Conservation (phyloP, 1,284 basidiomycete species). For the Moniliophthora roreri region DNA sequence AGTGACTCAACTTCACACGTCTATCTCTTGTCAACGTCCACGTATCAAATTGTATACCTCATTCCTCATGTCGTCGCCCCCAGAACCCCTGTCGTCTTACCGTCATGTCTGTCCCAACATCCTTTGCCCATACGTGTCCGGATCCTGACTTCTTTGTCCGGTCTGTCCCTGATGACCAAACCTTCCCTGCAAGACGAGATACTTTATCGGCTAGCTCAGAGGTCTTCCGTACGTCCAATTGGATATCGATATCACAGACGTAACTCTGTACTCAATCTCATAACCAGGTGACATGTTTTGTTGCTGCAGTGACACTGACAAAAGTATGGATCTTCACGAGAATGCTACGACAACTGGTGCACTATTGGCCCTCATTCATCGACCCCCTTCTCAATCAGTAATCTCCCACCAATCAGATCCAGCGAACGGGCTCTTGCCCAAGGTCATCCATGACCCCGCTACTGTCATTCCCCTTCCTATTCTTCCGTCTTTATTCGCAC, state of each 20-base stretch:
- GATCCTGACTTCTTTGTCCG: slow-evolving; percentile 52
- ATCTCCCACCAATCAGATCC: slow-evolving; percentile 17
- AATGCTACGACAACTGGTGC: slow-evolving; percentile 40
- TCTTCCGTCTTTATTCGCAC: slow-evolving; percentile 47
- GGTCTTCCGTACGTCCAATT: slow-evolving; percentile 51
- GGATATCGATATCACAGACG: slow-evolving; percentile 9
- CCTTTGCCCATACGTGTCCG: slow-evolving; percentile 25
- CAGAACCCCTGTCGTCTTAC: slow-evolving; percentile 16
- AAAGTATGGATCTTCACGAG: slow-evolving; percentile 53
- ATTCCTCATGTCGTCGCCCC: slow-evolving; percentile 11
- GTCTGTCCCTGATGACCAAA: slow-evolving; percentile 46
- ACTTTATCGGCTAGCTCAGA: slow-evolving; percentile 47
- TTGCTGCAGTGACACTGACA: slow-evolving; percentile 42
- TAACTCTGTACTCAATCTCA: slow-evolving; percentile 16
- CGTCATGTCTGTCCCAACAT: slow-evolving; percentile 26
- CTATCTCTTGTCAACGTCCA: slow-evolving; percentile 6
- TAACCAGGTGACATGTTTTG: slow-evolving; percentile 61
- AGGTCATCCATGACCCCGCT: slow-evolving; percentile 34
- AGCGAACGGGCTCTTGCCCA: slow-evolving; percentile 23
- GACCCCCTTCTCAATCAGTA: slow-evolving; percentile 42
- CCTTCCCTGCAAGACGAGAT: slow-evolving; percentile 46
- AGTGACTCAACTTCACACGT: neutral
- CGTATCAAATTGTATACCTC: slow-evolving; percentile 8
- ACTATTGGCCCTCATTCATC: slow-evolving; percentile 53
- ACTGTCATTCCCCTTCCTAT: slow-evolving; percentile 62